These are phyloP conservation scores for Eucalyptus viminalis DNA, from an alignment of 345 rosid genomes.

Conservation along the genomic window DNA sequence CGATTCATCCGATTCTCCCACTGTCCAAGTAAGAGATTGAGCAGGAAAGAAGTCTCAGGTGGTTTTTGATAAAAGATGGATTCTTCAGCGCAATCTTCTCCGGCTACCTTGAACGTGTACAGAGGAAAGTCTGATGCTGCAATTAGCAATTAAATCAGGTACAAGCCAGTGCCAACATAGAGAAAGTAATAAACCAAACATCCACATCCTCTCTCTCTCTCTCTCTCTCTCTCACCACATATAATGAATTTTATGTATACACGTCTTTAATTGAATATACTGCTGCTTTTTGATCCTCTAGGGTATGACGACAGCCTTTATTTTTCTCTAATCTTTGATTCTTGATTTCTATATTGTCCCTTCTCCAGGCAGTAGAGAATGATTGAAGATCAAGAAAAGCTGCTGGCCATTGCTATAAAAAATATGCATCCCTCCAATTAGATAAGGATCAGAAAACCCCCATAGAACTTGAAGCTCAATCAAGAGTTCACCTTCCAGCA, in stretches of 20 bases:
- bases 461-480: background rate
- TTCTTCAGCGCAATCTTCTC: background rate
- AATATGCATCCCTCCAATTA: background rate
- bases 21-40: slow-evolving; percentile 10
- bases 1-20: slow-evolving; percentile 39
- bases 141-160: slow-evolving; percentile 2
- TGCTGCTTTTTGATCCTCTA: background rate
- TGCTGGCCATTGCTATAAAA: background rate
- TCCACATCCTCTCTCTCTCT: background rate
- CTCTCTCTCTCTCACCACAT: background rate
- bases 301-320: background rate
- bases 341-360: background rate
- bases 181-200: background rate
- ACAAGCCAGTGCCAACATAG: background rate
- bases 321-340: background rate
- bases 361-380: background rate
- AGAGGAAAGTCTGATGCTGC: slow-evolving; percentile 27
- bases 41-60: background rate
- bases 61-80: background rate
- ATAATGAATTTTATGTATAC: background rate
- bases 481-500: background rate
- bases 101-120: slow-evolving; percentile 15
- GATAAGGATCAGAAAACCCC: background rate
- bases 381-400: background rate
- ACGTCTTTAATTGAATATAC: background rate